Conservation (phyloP, 768 basidiomycete genomes). For the Daedalea quercina region DNA sequence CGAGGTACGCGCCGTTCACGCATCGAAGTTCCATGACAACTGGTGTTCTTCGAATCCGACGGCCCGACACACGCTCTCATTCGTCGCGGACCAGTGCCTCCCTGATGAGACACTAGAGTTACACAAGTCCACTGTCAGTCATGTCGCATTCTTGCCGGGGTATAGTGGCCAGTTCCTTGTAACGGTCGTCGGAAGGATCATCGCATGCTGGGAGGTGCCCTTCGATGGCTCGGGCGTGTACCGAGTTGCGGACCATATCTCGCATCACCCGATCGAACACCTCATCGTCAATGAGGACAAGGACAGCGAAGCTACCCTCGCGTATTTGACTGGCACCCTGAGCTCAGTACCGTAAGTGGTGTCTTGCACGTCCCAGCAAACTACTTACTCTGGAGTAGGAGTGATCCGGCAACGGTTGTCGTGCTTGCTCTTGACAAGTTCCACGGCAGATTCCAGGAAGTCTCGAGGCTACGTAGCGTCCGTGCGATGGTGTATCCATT, state of each 20-base stretch:
- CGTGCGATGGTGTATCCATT: constrained; percentile 12
- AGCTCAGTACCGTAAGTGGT: constrained; percentile 13
- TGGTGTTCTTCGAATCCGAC: constrained; percentile 25
- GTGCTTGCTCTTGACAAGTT: constrained; percentile 25
- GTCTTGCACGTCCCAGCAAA: neutral
- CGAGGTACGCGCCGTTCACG: constrained; percentile 28
- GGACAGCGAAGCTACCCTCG: constrained; percentile 16
- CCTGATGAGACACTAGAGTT: constrained; percentile 5
- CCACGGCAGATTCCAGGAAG: constrained; percentile 21
- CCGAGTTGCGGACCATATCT: constrained; percentile 23
- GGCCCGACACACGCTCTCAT: constrained; percentile 17
- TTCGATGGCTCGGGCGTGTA: constrained; percentile 26
- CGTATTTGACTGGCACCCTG: constrained; percentile 13
- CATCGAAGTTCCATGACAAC: constrained; percentile 27
- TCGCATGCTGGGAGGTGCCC: constrained; percentile 31
- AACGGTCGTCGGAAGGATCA: constrained; percentile 18
- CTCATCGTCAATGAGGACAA: constrained; percentile 25
- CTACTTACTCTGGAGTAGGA: neutral
- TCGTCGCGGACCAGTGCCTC: constrained; percentile 11
- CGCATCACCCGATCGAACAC: constrained; percentile 17
- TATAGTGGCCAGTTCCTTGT: constrained; percentile 25
- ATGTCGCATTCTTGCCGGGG: constrained; percentile 25
- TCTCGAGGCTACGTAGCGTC: constrained; percentile 11
- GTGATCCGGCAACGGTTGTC: constrained; percentile 8
- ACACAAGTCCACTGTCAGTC: constrained; percentile 15